phyloP scores from a whole-genome alignment of 2,329 filamentous ascomycete genomes.

The Ramularia endophylla region DNA sequence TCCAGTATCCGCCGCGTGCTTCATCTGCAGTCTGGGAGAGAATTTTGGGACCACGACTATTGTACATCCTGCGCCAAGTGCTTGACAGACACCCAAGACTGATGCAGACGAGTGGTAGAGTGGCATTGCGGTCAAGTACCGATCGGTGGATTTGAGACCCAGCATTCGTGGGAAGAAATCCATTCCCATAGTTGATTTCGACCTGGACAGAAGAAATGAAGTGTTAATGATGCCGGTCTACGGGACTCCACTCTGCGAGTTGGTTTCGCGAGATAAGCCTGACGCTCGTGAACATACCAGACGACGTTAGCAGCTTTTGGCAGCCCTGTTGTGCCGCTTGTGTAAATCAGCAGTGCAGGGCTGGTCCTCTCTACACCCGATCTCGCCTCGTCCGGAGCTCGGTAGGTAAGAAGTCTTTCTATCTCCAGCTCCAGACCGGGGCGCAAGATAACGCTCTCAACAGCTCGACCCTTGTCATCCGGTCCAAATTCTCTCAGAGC shows the following conservation, averaged over 20 bases:
- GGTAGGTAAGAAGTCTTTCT: slow-evolving; percentile 16
- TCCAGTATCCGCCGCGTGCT: slow-evolving; percentile 62
- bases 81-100: slow-evolving; percentile 61
- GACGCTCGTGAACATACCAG: too few relatives aligned
- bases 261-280: too few relatives aligned
- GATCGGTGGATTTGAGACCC: slow-evolving; percentile 63
- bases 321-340: slow-evolving; percentile 76
- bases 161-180: slow-evolving; percentile 35
- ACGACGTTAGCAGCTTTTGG: slow-evolving; percentile 53
- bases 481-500: slow-evolving; percentile 40
- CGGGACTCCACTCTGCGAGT: too few relatives aligned
- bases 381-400: slow-evolving; percentile 28
- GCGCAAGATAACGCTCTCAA: slow-evolving; percentile 61
- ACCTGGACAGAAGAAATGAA: too few relatives aligned
- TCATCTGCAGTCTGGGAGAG: slow-evolving; percentile 70
- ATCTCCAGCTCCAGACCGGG: slow-evolving; percentile 50
- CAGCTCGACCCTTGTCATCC: slow-evolving; percentile 36
- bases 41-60: slow-evolving; percentile 71
- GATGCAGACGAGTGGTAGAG: slow-evolving; percentile 79
- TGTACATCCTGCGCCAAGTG: slow-evolving; percentile 51
- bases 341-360: slow-evolving; percentile 35
- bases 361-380: slow-evolving; percentile 33
- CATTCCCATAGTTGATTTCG: neutral
- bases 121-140: slow-evolving; percentile 86
- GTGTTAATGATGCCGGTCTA: too few relatives aligned